phyloP scores from a whole-genome alignment of 495 filamentous ascomycete genomes.

The Pyrenopolyporus hunteri region DNA sequence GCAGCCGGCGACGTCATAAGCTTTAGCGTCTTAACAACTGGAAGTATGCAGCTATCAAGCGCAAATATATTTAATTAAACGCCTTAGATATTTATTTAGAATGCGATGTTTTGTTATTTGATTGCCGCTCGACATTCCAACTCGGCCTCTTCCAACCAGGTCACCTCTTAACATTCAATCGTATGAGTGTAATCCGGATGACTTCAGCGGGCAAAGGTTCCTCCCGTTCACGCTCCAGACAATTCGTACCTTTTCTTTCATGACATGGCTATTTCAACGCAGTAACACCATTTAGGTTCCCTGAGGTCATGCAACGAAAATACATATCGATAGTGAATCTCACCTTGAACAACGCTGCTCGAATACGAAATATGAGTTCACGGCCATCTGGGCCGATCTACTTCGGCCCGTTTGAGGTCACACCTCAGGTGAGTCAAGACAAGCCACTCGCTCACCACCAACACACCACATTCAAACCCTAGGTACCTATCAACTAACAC shows the following conservation, averaged over 20 bases:
- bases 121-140: neutral
- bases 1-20: too few species aligned
- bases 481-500: too few species aligned
- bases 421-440: constrained; percentile 60
- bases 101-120: too few species aligned
- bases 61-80: too few species aligned
- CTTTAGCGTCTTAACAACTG: too few species aligned
- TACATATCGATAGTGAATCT: constrained; percentile 11
- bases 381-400: constrained; percentile 48
- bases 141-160: too few species aligned
- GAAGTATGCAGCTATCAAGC: too few species aligned
- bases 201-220: neutral
- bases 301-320: constrained; percentile 20
- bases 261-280: constrained; percentile 1
- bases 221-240: neutral
- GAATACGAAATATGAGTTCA: constrained; percentile 27
- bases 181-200: neutral
- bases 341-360: neutral
- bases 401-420: constrained; percentile 71
- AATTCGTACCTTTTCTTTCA: neutral
- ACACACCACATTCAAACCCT: too few species aligned
- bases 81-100: too few species aligned
- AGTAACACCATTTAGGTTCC: neutral
- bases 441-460: neutral
- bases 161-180: too few species aligned